Conservation (phyloP, 2,329 filamentous ascomycete genomes). For the Ophiognomonia clavigignenti-juglandacearum region DNA sequence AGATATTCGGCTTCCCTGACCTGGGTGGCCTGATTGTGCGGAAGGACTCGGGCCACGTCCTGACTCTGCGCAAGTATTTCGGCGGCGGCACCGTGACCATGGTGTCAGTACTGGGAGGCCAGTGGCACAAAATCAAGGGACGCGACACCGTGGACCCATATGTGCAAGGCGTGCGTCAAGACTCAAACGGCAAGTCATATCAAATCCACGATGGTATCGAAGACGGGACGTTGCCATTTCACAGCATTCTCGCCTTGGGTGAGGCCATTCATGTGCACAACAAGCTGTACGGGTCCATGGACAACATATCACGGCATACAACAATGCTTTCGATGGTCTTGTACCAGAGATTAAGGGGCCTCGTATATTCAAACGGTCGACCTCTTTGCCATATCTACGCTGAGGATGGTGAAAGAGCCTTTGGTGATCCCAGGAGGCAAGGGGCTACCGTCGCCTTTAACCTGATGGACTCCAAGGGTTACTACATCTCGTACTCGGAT, state of each 20-base stretch:
- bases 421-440: conserved; percentile 47
- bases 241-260: conserved; percentile 80
- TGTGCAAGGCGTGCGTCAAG: conserved; percentile 3
- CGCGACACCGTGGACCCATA: conserved; percentile 24
- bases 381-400: conserved; percentile 51
- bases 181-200: conserved; percentile 24
- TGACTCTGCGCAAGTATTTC: conserved; percentile 56
- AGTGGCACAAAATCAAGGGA: conserved; percentile 51
- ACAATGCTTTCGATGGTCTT: conserved; percentile 46
- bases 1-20: conserved; percentile 65
- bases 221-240: conserved; percentile 82
- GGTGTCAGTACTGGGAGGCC: conserved; percentile 46
- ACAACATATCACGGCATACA: conserved; percentile 54
- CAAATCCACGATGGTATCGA: conserved; percentile 58
- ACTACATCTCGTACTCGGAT: conserved; percentile 49
- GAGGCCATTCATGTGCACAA: conserved; percentile 66
- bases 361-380: conserved; percentile 50
- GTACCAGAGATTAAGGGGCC: conserved; percentile 38
- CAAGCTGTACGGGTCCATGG: conserved; percentile 54
- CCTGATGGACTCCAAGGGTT: conserved; percentile 45
- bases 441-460: conserved; percentile 64
- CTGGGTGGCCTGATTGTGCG: conserved; percentile 57
- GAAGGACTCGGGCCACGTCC: conserved; percentile 48
- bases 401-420: conserved; percentile 36
- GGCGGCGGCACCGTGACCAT: conserved; percentile 63